These are phyloP conservation scores for Boletus sensibilis DNA, from an alignment of 768 basidiomycete genomes.

Conservation along the genomic window DNA sequence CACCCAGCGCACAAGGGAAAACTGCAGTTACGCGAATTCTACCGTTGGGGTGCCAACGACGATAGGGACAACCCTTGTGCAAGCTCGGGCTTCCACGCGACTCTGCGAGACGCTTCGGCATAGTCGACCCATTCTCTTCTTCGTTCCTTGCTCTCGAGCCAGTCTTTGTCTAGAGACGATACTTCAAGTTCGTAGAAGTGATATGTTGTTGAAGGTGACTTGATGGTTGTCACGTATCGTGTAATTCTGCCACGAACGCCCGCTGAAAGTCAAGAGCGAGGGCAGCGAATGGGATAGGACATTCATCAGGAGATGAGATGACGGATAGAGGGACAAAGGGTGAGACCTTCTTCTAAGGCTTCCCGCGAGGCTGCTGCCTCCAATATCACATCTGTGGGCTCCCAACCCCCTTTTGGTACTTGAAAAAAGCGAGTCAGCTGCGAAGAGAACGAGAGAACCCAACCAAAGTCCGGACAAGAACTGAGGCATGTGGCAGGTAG, in stretches of 20 bases:
- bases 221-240: constrained; percentile 81
- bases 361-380: constrained; percentile 89
- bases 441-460: neutral
- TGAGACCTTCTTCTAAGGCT: constrained; percentile 96
- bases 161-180: constrained; percentile 68
- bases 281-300: constrained; percentile 41
- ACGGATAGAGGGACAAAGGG: constrained; percentile 75
- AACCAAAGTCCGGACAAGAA: neutral
- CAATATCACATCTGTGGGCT: constrained; percentile 73
- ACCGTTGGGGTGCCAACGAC: constrained; percentile 62
- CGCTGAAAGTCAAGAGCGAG: constrained; percentile 48
- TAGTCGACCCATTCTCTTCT: constrained; percentile 88
- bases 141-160: constrained; percentile 80
- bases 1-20: constrained; percentile 5
- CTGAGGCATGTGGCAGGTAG: constrained; percentile 1
- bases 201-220: constrained; percentile 75
- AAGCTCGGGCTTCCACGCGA: constrained; percentile 86
- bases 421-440: constrained; percentile 13
- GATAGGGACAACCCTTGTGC: constrained; percentile 72
- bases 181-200: constrained; percentile 92
- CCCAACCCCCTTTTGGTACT: constrained; percentile 96
- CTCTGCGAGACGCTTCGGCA: constrained; percentile 68
- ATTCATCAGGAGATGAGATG: constrained; percentile 68
- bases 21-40: constrained; percentile 16
- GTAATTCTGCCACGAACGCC: constrained; percentile 86